Percentiles rank a stretch among this genome's conserved stretches.
phyloP scores from a whole-genome alignment of 305 asterid species.

The Ilex paraguariensis region DNA sequence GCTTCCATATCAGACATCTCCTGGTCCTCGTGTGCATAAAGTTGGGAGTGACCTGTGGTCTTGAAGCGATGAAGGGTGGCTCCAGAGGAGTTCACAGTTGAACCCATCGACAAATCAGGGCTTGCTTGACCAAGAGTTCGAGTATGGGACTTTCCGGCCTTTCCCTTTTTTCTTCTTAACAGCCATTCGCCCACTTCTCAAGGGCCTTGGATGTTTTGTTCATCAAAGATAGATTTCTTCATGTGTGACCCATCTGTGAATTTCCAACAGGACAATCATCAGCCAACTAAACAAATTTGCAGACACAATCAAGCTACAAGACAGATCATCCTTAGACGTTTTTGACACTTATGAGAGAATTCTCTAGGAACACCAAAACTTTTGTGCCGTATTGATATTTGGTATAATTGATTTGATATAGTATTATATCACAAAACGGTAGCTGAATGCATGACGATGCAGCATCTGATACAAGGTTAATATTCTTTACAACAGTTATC shows the following conservation, averaged over 20 bases:
- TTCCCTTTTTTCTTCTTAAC: constrained; percentile 59
- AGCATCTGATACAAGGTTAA: too few species aligned
- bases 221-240: constrained; percentile 84
- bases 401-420: too few species aligned
- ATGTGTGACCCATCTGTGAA: constrained; percentile 81
- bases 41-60: constrained; percentile 61
- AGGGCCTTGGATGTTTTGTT: constrained; percentile 84
- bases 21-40: constrained; percentile 32
- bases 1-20: constrained; percentile 47
- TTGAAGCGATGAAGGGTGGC: constrained; percentile 63
- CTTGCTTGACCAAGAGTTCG: constrained; percentile 56
- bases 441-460: too few species aligned
- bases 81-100: constrained; percentile 43
- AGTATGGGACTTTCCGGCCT: constrained; percentile 43
- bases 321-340: too few species aligned
- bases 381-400: too few species aligned
- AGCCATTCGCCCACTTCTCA: constrained; percentile 82
- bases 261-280: not conserved
- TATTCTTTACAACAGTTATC: too few species aligned
- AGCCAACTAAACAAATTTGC: not conserved
- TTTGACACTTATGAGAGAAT: too few species aligned
- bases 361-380: too few species aligned
- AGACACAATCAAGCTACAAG: too few species aligned
- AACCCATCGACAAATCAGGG: constrained; percentile 57
- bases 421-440: too few species aligned